These are phyloP conservation scores for Aspergillus sp. DNA, from an alignment of 2,329 filamentous ascomycete genomes.

Conservation along the genomic window DNA sequence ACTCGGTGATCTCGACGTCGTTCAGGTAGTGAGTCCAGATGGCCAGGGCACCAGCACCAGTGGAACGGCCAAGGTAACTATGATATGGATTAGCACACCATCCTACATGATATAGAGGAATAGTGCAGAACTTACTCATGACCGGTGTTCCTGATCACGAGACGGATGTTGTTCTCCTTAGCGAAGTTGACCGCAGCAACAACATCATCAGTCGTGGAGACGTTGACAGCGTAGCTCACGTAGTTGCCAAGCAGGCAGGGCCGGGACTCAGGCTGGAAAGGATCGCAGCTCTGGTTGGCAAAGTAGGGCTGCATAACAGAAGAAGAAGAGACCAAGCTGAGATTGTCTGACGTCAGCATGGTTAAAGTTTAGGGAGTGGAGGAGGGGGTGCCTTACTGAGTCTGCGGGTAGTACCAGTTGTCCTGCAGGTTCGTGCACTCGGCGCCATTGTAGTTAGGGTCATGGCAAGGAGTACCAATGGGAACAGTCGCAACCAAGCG, in stretches of 20 bases:
- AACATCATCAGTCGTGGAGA: constrained; percentile 31
- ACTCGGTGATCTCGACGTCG: constrained; percentile 35
- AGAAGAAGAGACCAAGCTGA: constrained; percentile 29
- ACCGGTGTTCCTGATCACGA: constrained; percentile 49
- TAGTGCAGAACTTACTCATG: constrained; percentile 35
- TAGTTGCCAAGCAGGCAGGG: constrained; percentile 35
- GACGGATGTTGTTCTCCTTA: constrained; percentile 51
- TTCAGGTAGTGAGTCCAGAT: constrained; percentile 39
- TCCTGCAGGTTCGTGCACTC: constrained; percentile 23
- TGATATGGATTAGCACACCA: background rate
- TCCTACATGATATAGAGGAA: background rate
- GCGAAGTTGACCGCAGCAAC: constrained; percentile 45
- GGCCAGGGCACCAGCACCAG: constrained; percentile 55
- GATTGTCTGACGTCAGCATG: background rate
- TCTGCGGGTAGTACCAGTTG: constrained; percentile 30
- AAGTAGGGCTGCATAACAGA: constrained; percentile 38
- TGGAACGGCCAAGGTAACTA: constrained; percentile 56
- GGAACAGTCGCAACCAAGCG: constrained; percentile 43
- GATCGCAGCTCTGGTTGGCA: constrained; percentile 36
- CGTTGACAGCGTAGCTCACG: constrained; percentile 39
- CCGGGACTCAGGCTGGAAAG: constrained; percentile 26
- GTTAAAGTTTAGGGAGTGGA: background rate
- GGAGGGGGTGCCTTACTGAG: constrained; percentile 24
- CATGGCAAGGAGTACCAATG: constrained; percentile 41
- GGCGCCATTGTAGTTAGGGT: constrained; percentile 25